Evolutionary conservation across 495 filamentous ascomycete genomes (phyloP).

Genomic region (Ramalina intermedia): DNA sequence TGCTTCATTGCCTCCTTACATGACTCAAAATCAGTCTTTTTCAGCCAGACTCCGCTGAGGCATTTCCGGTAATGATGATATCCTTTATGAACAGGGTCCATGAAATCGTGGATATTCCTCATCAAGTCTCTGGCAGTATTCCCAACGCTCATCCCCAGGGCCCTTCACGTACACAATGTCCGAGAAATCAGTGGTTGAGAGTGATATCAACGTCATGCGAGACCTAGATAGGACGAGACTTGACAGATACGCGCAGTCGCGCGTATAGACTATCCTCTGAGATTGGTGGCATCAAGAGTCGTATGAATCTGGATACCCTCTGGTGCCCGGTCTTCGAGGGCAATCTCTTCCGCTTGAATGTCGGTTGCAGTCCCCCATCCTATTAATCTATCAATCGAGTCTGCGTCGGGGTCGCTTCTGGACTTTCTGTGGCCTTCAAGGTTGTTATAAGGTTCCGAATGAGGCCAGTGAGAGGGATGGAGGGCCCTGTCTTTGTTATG

Average conservation of each 20-base stretch:
- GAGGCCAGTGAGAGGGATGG: not conserved
- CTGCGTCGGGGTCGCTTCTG: not conserved
- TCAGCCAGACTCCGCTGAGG: too few relatives aligned
- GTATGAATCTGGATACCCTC: slow-evolving; percentile 4
- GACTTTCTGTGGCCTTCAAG: not conserved
- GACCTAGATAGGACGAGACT: not conserved
- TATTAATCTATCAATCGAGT: not conserved
- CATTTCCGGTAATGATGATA: too few relatives aligned
- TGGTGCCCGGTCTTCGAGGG: not conserved
- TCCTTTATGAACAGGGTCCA: not conserved
- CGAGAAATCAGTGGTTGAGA: not conserved
- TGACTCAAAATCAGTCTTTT: too few relatives aligned
- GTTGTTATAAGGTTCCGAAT: not conserved
- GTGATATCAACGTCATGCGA: not conserved
- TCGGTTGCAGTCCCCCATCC: not conserved
- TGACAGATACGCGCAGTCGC: too few relatives aligned
- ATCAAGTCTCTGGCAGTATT: not conserved
- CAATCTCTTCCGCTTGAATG: not conserved
- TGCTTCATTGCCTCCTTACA: too few relatives aligned
- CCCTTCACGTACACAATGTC: not conserved
- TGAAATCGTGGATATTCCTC: not conserved
- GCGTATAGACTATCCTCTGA: not conserved
- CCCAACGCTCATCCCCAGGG: not conserved
- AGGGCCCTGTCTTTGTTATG: not conserved
- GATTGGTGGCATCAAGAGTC: not conserved